Evolutionary conservation across 2,329 filamentous ascomycete species (phyloP).

Genomic region (Periconia digitata): DNA sequence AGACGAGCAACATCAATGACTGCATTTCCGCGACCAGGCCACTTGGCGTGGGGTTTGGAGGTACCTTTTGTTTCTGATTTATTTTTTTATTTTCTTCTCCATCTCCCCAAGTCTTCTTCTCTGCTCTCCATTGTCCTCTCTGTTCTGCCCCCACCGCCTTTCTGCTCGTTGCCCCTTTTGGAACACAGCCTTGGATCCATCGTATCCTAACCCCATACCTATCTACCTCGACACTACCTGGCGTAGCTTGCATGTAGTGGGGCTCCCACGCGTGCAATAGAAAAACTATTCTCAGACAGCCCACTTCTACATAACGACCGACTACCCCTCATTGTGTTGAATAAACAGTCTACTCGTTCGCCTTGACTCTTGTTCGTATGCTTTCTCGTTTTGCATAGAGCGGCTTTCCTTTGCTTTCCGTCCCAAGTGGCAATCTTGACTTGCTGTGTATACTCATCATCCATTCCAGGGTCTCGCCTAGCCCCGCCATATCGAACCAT

Average conservation of each 20-base stretch:
- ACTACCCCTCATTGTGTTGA: too few species aligned
- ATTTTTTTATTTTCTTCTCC: constrained; percentile 4
- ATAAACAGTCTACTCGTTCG: too few species aligned
- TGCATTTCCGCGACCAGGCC: constrained; percentile 8
- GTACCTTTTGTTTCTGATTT: constrained; percentile 19
- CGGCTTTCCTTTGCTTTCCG: constrained; percentile 5
- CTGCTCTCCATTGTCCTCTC: background rate
- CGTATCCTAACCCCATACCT: background rate
- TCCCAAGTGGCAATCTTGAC: too few species aligned
- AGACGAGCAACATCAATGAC: constrained; percentile 18
- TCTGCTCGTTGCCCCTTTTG: background rate
- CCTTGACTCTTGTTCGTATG: too few species aligned
- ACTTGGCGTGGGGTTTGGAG: constrained; percentile 23
- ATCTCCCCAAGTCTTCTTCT: background rate
- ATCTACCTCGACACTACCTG: constrained; percentile 5
- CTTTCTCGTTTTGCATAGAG: background rate
- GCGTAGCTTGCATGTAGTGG: constrained; percentile 20
- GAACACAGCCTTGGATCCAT: background rate
- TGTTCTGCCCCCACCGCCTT: background rate
- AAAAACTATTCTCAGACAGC: constrained; percentile 23
- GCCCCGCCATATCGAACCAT: constrained; percentile 42
- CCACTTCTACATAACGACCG: constrained; percentile 8
- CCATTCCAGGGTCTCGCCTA: constrained; percentile 3
- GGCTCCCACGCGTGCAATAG: constrained; percentile 22
- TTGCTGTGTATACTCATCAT: background rate